Base-by-base conservation (phyloP, 257 asterid species). In the Primulina huaijiensis region DNA sequence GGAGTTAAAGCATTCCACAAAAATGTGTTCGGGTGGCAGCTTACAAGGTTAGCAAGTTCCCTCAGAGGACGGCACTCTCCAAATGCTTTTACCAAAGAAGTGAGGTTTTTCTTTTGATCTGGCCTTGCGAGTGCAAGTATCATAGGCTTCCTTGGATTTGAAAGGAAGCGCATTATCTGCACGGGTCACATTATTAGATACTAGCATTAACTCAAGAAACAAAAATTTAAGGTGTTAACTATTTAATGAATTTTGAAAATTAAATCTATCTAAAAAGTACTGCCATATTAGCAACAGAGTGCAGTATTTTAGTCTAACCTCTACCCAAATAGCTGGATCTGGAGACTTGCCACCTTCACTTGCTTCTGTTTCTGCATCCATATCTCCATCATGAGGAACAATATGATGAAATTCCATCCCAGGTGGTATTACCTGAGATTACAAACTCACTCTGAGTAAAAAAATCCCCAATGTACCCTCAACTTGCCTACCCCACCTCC, bases 41-140 rank as follows among this genome's bases (percentile, higher is more conserved):
- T 71, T 82, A 94, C 99, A 77, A 94, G 97, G 80, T 94, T 94
- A 74, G 99, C 96, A 77, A 94, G 99, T 87, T 94, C 98, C 79
- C 95, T 83, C 65, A 94, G 79, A 40, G 96, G 96, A 68, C 95
- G 96, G 76, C 99, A 94, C 76, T 94, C 99, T 64, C 99, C 99
- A 85, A 94, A 94, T 73, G 99, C 99, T 89, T 91, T 94, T 74
- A 94, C 99, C 81, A 94, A 80, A 75, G 99, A 84, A 29, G 82
- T 81, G 62, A 94, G 90, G 78, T 94, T 94, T 81, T 94, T 94
- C 84, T 94, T 94, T 55, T 97, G 99, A 85, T 94, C 99, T 33
- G 99, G 99, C 82, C 99, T 91, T 60, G 99, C 99, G 78, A 94
- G 97, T 64, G 99, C 99, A 72, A 94, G 95, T 80, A 94, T 94